phyloP scores from a whole-genome alignment of 768 basidiomycete species.

The Leucocoprinus sp. region DNA sequence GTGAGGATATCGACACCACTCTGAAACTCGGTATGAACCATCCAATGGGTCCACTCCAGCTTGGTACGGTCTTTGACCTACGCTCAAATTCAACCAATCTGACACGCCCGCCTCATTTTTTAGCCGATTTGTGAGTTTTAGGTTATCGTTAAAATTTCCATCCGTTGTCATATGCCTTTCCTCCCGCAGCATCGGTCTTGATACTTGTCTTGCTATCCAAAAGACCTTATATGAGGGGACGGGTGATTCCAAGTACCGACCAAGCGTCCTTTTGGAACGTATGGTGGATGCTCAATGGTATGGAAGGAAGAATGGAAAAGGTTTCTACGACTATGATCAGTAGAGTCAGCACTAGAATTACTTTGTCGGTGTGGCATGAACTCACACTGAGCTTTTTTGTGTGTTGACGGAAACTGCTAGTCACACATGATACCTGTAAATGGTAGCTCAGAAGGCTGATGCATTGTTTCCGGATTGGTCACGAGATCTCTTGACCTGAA shows the following conservation, averaged over 20 bases:
- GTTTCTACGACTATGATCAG: slow-evolving; percentile 80
- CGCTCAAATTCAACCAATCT: too few relatives aligned
- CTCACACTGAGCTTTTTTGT: too few relatives aligned
- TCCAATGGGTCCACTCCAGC: slow-evolving; percentile 89
- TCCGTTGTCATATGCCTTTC: background rate
- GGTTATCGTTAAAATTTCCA: background rate
- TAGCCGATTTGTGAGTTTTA: slow-evolving; percentile 51
- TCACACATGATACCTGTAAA: too few relatives aligned
- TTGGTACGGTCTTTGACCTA: slow-evolving; percentile 38
- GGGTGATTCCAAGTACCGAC: slow-evolving; percentile 91
- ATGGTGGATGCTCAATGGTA: slow-evolving; percentile 98
- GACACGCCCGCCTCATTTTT: too few relatives aligned
- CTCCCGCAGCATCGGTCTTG: slow-evolving; percentile 80
- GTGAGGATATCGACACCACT: slow-evolving; percentile 94
- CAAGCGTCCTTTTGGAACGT: slow-evolving; percentile 78
- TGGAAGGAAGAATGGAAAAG: slow-evolving; percentile 88
- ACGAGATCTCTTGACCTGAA: too few relatives aligned
- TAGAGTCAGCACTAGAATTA: too few relatives aligned
- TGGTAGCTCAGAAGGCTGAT: too few relatives aligned
- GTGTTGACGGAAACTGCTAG: too few relatives aligned
- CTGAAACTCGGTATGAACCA: slow-evolving; percentile 91
- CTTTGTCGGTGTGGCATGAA: too few relatives aligned
- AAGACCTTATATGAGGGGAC: slow-evolving; percentile 84
- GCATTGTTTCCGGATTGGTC: too few relatives aligned
- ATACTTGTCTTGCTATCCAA: slow-evolving; percentile 92